Conservation (phyloP, 2,329 filamentous ascomycete species). For the Pseudopyrenochaeta lycopersici region DNA sequence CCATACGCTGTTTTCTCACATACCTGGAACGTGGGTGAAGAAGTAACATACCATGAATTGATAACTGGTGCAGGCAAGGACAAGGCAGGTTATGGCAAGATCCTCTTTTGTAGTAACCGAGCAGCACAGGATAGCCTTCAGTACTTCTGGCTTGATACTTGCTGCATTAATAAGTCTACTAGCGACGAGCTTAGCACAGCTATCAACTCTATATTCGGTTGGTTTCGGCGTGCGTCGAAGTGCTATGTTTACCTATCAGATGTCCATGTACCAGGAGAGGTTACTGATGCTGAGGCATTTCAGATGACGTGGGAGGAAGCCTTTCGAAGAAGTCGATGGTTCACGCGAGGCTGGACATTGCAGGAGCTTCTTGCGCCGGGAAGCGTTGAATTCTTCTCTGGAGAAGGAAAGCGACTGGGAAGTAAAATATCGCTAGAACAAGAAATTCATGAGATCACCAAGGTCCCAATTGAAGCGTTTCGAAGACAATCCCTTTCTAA, state of each 20-base stretch:
- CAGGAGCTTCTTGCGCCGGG: background rate
- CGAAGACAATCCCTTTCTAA: slow-evolving; percentile 11
- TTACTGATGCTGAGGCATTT: background rate
- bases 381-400: slow-evolving; percentile 3
- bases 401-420: slow-evolving; percentile 1
- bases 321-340: slow-evolving; percentile 1
- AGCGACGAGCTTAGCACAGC: no score
- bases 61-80: background rate
- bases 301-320: slow-evolving; percentile 1
- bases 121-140: background rate
- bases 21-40: slow-evolving; percentile 1
- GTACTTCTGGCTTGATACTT: background rate
- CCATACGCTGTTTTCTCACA: slow-evolving; percentile 3
- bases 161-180: no score
- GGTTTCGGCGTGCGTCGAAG: no score
- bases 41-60: slow-evolving; percentile 3
- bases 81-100: slow-evolving; percentile 6
- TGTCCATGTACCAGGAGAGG: background rate
- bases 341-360: no score
- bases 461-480: slow-evolving; percentile 12
- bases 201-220: no score
- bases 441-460: slow-evolving; percentile 17
- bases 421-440: slow-evolving; percentile 5
- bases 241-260: no score
- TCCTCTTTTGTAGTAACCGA: slow-evolving; percentile 5